phyloP scores from a whole-genome alignment of 768 basidiomycete species.

The Tulasnella sp. region DNA sequence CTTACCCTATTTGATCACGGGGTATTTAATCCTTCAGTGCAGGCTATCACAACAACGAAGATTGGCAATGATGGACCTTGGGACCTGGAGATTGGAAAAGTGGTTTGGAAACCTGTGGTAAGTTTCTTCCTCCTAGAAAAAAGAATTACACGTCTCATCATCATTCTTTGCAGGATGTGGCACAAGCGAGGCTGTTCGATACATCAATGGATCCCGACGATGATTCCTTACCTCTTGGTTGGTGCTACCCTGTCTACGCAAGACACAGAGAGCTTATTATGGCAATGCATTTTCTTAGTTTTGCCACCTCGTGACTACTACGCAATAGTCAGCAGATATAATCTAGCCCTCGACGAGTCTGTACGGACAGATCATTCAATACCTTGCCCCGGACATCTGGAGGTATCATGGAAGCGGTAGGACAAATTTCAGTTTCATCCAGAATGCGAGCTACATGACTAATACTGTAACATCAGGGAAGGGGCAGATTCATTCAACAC shows the following conservation, averaged over 20 bases:
- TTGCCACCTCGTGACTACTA: neutral
- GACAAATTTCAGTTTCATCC: slow-evolving; percentile 34
- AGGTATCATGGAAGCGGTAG: no score
- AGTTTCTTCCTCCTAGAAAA: slow-evolving; percentile 16
- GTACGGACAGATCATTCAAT: neutral
- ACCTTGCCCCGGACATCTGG: slow-evolving; percentile 35
- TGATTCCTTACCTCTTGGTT: slow-evolving; percentile 28
- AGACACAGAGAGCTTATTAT: no score
- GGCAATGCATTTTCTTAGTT: no score
- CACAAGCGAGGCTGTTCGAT: slow-evolving; percentile 27
- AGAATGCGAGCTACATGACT: slow-evolving; percentile 29
- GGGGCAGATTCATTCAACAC: slow-evolving; percentile 47
- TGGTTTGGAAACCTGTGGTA: slow-evolving; percentile 40
- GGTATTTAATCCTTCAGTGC: slow-evolving; percentile 40
- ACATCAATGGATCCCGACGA: slow-evolving; percentile 36
- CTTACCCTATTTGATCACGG: slow-evolving; percentile 38
- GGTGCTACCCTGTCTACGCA: slow-evolving; percentile 21
- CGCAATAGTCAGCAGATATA: slow-evolving; percentile 25
- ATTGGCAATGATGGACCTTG: slow-evolving; percentile 46
- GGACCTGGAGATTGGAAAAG: slow-evolving; percentile 38
- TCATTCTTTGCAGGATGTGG: slow-evolving; percentile 30
- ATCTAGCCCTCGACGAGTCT: neutral
- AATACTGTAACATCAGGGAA: slow-evolving; percentile 34
- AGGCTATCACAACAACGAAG: slow-evolving; percentile 42
- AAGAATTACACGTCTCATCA: slow-evolving; percentile 5